Evolutionary conservation across 176 grass and related monocot genomes (phyloP).

Genomic region (Alopecurus myosuroides): DNA sequence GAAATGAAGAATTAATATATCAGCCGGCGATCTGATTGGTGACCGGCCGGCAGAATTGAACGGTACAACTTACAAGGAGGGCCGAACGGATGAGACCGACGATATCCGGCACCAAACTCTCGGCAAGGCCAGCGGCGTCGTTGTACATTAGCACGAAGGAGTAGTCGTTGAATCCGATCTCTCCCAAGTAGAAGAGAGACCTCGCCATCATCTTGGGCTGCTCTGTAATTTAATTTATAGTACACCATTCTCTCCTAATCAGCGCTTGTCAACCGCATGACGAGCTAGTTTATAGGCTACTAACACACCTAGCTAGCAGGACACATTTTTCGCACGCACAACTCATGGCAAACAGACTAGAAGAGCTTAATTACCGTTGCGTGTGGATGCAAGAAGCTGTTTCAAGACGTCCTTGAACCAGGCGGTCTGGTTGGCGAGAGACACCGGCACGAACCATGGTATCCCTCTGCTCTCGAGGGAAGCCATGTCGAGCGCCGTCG

Average conservation of each 20-base stretch:
- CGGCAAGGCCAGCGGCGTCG: conserved; percentile 9
- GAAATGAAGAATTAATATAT: too few species aligned
- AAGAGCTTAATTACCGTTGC: not conserved
- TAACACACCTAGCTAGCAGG: too few species aligned
- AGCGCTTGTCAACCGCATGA: not conserved
- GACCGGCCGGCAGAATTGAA: not conserved
- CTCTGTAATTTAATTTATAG: not conserved
- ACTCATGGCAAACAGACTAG: too few species aligned
- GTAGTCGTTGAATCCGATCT: conserved; percentile 79
- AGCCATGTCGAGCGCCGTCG: conserved; percentile 23
- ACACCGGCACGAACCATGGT: conserved; percentile 20
- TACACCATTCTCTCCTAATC: not conserved
- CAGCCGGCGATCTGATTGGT: not conserved
- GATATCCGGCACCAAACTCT: conserved; percentile 40
- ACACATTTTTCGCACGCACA: too few species aligned
- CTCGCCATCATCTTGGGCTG: not conserved
- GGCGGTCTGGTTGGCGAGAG: conserved; percentile 27
- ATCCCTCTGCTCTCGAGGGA: conserved; percentile 32
- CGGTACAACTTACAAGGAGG: not conserved
- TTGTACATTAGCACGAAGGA: conserved; percentile 33
- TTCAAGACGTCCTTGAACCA: conserved; percentile 40
- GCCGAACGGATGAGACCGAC: conserved; percentile 32
- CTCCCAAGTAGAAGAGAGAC: conserved; percentile 35
- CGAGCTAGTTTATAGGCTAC: too few species aligned
- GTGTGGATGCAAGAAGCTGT: conserved; percentile 20